Percentiles rank a stretch among this genome's conserved stretches.
Conservation (phyloP, 345 rosid species). For the Iberis pinnata region DNA sequence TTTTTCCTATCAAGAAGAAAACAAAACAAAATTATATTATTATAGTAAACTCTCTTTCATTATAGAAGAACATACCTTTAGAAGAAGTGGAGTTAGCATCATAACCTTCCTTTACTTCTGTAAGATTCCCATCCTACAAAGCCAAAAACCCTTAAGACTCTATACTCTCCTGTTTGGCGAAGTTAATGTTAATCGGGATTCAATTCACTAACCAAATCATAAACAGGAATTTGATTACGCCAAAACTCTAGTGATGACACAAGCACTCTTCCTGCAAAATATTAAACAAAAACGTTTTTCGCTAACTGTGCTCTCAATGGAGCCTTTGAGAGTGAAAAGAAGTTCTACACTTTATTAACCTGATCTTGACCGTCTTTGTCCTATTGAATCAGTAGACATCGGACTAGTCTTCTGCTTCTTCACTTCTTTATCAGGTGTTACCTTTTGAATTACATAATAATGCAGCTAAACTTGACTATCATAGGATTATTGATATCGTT, state of each 20-base stretch:
- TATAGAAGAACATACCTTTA: constrained; percentile 18
- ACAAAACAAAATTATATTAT: not conserved
- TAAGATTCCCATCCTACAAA: constrained; percentile 22
- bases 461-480: too few species aligned
- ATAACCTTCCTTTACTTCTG: constrained; percentile 10
- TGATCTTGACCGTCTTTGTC: constrained; percentile 32
- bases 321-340: not conserved
- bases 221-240: constrained; percentile 74
- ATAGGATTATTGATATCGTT: too few species aligned
- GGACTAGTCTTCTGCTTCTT: constrained; percentile 1
- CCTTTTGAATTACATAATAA: constrained; percentile 24
- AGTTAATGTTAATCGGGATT: not conserved
- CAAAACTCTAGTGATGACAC: constrained; percentile 66
- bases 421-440: constrained; percentile 22
- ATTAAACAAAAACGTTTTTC: constrained; percentile 5
- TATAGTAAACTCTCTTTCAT: not conserved
- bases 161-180: constrained; percentile 3
- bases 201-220: constrained; percentile 35
- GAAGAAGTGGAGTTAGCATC: not conserved
- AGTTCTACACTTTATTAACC: constrained; percentile 13
- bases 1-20: constrained; percentile 18
- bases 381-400: constrained; percentile 16
- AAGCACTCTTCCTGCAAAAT: constrained; percentile 63
- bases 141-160: not conserved
- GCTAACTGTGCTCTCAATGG: not conserved